Percentiles rank a stretch among this genome's conserved stretches.
Evolutionary conservation across 2,329 filamentous ascomycete species (phyloP).

Genomic region (Lecanoromycetidae sp.): DNA sequence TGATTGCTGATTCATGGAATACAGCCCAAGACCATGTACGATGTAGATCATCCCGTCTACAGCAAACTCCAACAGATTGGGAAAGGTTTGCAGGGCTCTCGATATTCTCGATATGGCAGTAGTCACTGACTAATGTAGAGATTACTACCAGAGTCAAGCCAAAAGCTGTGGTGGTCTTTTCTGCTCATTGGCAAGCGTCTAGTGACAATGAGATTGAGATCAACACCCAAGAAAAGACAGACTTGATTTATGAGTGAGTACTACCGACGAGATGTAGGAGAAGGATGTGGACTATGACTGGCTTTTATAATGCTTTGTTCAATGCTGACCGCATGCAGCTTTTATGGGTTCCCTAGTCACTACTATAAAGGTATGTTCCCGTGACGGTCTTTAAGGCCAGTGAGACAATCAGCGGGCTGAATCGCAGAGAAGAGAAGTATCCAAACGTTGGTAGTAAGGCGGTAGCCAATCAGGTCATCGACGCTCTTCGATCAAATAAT

Average conservation of each 20-base stretch:
- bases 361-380: slow-evolving; percentile 42
- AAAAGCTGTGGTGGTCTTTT: slow-evolving; percentile 62
- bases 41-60: slow-evolving; percentile 57
- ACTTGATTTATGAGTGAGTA: slow-evolving; percentile 56
- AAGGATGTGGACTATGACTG: too few relatives aligned
- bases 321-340: too few relatives aligned
- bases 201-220: slow-evolving; percentile 44
- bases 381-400: background rate
- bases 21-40: slow-evolving; percentile 52
- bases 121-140: too few relatives aligned
- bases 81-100: too few relatives aligned
- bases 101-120: too few relatives aligned
- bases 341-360: slow-evolving; percentile 58
- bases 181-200: slow-evolving; percentile 60
- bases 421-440: slow-evolving; percentile 38
- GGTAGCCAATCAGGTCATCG: slow-evolving; percentile 48
- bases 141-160: slow-evolving; percentile 60
- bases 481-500: slow-evolving; percentile 42
- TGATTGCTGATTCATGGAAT: background rate
- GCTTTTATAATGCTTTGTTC: too few relatives aligned
- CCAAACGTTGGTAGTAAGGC: slow-evolving; percentile 50
- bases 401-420: background rate
- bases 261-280: background rate
- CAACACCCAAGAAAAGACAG: slow-evolving; percentile 52
- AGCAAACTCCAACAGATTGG: slow-evolving; percentile 52